Conservation (phyloP, 1,139 yeast genomes). For the Saccharomyces hybrid region DNA sequence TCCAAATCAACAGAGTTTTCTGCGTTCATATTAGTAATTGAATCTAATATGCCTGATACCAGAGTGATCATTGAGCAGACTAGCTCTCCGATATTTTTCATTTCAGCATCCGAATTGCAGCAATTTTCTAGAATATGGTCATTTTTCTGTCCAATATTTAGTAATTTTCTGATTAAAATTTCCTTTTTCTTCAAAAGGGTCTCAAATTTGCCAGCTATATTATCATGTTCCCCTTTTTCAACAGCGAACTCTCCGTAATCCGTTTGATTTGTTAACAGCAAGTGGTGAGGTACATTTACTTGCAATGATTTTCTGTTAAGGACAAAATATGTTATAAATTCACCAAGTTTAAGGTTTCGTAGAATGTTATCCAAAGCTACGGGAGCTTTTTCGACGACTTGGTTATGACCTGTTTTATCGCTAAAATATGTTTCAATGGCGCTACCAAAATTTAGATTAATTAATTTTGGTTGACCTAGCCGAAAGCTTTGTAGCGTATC, state of each 20-base stretch:
- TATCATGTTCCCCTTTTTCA: background rate
- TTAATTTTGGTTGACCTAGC: conserved; percentile 48
- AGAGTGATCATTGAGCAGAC: background rate
- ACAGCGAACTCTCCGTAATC: background rate
- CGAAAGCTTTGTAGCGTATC: conserved; percentile 51
- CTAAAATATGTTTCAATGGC: conserved; percentile 16
- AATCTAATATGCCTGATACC: background rate
- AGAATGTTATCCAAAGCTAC: conserved; percentile 16
- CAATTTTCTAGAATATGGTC: background rate
- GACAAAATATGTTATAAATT: conserved; percentile 21
- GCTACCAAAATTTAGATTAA: conserved; percentile 27
- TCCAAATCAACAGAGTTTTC: background rate
- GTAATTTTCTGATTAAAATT: background rate
- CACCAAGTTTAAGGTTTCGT: conserved; percentile 24
- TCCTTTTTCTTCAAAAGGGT: background rate
- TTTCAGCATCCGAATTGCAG: background rate
- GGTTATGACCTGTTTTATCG: conserved; percentile 9
- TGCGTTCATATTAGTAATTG: background rate
- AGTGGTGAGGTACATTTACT: background rate
- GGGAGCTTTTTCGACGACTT: conserved; percentile 25
- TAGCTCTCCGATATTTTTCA: background rate
- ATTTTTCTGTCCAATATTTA: background rate
- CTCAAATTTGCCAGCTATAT: background rate
- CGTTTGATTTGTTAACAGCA: background rate
- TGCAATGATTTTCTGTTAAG: conserved; percentile 15